Percentiles rank a stretch among this genome's conserved stretches.
These are phyloP conservation scores for Malania oleifera DNA, from an alignment of 164 flowering plant genomes.

Conservation along the genomic window DNA sequence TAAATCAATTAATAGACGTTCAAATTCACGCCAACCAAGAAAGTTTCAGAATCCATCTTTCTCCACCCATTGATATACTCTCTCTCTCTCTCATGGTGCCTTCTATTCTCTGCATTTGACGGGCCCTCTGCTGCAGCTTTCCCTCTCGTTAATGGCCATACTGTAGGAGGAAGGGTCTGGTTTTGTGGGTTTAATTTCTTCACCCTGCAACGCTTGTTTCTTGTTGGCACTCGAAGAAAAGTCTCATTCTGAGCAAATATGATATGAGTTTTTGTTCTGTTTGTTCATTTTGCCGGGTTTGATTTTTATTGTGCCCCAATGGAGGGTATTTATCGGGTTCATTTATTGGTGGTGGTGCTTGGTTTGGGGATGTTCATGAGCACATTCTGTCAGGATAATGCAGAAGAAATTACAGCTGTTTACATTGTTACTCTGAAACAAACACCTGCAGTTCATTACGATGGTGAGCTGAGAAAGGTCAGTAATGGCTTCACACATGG, in stretches of 20 bases:
- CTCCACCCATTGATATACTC: neutral
- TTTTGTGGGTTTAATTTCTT: slow-evolving; percentile 7
- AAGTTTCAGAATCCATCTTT: slow-evolving; percentile 14
- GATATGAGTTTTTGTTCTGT: slow-evolving; percentile 4
- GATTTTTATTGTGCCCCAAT: slow-evolving; percentile 12
- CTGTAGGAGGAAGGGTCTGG: slow-evolving; percentile 2
- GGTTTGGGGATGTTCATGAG: slow-evolving; percentile 31
- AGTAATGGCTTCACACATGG: slow-evolving; percentile 16
- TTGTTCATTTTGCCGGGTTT: slow-evolving; percentile 9
- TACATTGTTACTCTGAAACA: slow-evolving; percentile 78
- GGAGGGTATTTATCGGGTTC: slow-evolving; percentile 30
- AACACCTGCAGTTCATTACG: slow-evolving; percentile 42
- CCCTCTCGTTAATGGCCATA: neutral
- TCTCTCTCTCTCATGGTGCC: slow-evolving; percentile 8
- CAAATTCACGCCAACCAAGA: slow-evolving; percentile 31
- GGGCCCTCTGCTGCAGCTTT: slow-evolving; percentile 2
- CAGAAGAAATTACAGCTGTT: slow-evolving; percentile 35
- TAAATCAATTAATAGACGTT: too few species aligned
- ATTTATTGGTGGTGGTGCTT: slow-evolving; percentile 35
- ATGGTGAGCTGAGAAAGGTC: slow-evolving; percentile 23
- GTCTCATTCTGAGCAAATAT: slow-evolving; percentile 8
- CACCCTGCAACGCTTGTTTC: neutral
- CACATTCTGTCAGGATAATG: slow-evolving; percentile 36
- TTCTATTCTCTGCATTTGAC: neutral
- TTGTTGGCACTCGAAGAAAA: neutral